These are phyloP conservation scores for Leptodermis oblonga DNA, from an alignment of 257 asterid genomes.

Conservation along the genomic window DNA sequence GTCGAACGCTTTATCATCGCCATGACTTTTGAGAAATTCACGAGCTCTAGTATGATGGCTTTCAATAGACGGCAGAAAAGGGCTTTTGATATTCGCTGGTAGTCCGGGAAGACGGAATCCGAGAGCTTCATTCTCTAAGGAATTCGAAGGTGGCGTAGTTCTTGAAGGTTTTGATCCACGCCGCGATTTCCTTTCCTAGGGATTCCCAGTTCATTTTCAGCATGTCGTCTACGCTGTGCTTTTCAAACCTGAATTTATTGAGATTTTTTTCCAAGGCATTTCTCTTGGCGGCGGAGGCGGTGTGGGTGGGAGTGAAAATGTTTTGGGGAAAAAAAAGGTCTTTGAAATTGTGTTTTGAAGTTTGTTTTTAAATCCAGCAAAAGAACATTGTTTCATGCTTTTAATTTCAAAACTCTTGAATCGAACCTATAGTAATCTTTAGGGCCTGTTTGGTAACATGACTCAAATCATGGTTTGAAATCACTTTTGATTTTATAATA, in stretches of 20 bases:
- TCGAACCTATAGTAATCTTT: too few species aligned
- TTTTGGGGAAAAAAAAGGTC: too few species aligned
- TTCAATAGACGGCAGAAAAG: conserved; percentile 35
- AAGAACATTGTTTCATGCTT: too few species aligned
- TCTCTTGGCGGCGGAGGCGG: conserved; percentile 46
- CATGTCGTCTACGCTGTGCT: conserved; percentile 70
- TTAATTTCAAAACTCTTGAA: too few species aligned
- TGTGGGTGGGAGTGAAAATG: too few species aligned
- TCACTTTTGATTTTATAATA: too few species aligned
- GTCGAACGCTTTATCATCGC: conserved; percentile 64
- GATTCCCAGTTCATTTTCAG: conserved; percentile 71
- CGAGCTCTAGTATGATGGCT: conserved; percentile 42
- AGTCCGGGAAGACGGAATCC: conserved; percentile 35
- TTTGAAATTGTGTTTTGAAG: too few species aligned
- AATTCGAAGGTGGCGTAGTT: conserved; percentile 32
- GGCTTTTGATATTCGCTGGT: conserved; percentile 29
- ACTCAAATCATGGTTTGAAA: too few species aligned
- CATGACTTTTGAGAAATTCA: conserved; percentile 64
- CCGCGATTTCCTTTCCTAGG: conserved; percentile 59
- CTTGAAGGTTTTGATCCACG: conserved; percentile 59
- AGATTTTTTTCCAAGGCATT: conserved; percentile 57
- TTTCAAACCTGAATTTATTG: conserved; percentile 53
- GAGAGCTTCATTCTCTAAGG: conserved; percentile 46
- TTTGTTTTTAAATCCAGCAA: too few species aligned
- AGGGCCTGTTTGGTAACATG: too few species aligned